These are phyloP conservation scores for Trichosanthes truncata DNA, from an alignment of 306 rosid species.

Conservation along the genomic window DNA sequence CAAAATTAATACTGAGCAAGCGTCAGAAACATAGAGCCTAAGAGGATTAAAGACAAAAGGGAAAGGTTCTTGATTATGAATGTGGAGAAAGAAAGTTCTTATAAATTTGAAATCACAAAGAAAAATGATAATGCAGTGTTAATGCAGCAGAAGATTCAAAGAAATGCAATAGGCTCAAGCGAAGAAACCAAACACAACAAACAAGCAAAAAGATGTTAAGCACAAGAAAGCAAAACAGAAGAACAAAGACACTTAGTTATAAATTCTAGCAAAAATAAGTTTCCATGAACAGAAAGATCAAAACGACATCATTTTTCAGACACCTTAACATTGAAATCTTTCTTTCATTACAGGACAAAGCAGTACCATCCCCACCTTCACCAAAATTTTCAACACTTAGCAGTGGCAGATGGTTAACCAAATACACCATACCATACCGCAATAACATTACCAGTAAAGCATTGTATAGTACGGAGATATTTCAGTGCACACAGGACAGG, in stretches of 20 bases:
- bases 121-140: neutral
- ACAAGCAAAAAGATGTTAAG: neutral
- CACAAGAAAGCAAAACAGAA: neutral
- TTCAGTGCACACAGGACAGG: neutral
- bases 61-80: neutral
- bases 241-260: neutral
- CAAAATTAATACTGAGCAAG: too few species aligned
- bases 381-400: too few species aligned
- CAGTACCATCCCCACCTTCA: neutral
- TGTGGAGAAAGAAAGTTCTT: neutral
- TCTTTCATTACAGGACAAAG: neutral
- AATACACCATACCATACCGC: neutral
- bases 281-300: neutral
- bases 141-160: too few species aligned
- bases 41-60: too few species aligned
- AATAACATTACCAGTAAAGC: neutral
- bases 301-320: neutral
- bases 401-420: constrained; percentile 1
- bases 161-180: too few species aligned
- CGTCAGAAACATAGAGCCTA: too few species aligned
- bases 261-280: neutral
- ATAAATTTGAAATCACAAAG: neutral
- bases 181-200: neutral
- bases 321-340: neutral
- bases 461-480: too few species aligned